Evolutionary conservation across 768 basidiomycete genomes (phyloP).

Genomic region (Kondoa malvinella): DNA sequence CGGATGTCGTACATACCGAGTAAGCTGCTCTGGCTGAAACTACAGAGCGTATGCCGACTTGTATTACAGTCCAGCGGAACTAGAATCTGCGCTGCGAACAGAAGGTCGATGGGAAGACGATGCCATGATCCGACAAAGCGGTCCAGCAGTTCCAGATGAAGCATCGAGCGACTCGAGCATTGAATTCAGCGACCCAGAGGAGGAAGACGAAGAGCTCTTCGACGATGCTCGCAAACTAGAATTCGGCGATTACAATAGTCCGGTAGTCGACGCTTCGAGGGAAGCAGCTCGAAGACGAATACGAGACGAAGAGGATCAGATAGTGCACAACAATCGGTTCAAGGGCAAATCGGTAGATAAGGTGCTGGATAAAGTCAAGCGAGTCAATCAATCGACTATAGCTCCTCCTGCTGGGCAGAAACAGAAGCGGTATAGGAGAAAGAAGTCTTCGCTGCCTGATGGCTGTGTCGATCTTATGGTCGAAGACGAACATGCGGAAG

Average conservation of each 20-base stretch:
- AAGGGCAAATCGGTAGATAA: slow-evolving; percentile 10
- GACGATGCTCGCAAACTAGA: slow-evolving; percentile 57
- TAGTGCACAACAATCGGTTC: slow-evolving; percentile 42
- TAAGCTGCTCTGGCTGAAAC: slow-evolving; percentile 22
- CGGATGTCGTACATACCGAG: slow-evolving; percentile 42
- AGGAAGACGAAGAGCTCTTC: slow-evolving; percentile 59
- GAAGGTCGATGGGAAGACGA: slow-evolving; percentile 31
- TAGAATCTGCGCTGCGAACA: slow-evolving; percentile 27
- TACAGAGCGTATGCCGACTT: slow-evolving; percentile 32
- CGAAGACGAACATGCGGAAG: slow-evolving; percentile 45
- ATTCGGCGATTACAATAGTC: slow-evolving; percentile 37
- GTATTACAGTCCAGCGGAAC: slow-evolving; percentile 28
- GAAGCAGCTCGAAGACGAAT: slow-evolving; percentile 42
- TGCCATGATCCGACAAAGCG: slow-evolving; percentile 11
- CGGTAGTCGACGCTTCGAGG: slow-evolving; percentile 18
- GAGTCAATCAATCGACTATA: slow-evolving; percentile 22
- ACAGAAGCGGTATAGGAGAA: slow-evolving; percentile 1
- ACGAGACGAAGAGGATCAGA: slow-evolving; percentile 73
- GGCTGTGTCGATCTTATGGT: slow-evolving; percentile 81
- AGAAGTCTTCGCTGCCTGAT: slow-evolving; percentile 27
- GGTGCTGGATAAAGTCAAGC: slow-evolving; percentile 1
- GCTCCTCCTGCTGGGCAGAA: slow-evolving; percentile 21
- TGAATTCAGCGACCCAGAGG: slow-evolving; percentile 52
- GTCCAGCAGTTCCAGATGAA: background rate
- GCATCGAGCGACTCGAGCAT: slow-evolving; percentile 30